Conservation (phyloP, 208 protist species). For the Wallacemonas collosoma region DNA sequence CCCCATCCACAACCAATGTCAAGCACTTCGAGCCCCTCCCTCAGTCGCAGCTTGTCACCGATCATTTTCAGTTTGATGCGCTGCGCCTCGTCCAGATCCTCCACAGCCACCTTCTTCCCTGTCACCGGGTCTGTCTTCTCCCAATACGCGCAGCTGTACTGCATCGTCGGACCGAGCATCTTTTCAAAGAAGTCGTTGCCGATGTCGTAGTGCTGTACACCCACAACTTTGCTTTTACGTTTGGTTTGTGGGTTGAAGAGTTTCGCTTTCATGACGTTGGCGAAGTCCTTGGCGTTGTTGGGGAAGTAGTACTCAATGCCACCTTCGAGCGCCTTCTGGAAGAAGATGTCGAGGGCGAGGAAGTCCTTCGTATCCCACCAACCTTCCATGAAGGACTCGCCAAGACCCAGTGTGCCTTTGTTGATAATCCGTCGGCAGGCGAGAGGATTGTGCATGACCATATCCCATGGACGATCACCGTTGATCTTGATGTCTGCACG, state of each 20-base stretch:
- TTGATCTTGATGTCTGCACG: conserved; percentile 38
- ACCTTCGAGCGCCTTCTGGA: conserved; percentile 36
- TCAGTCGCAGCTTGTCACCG: conserved; percentile 70
- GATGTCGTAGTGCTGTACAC: conserved; percentile 73
- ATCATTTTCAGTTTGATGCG: conserved; percentile 72
- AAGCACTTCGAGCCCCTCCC: conserved; percentile 62
- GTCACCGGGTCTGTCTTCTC: conserved; percentile 29
- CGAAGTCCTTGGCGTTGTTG: conserved; percentile 57
- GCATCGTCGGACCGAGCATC: conserved; percentile 72
- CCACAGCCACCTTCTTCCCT: conserved; percentile 19
- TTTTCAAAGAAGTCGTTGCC: conserved; percentile 73
- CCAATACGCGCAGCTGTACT: conserved; percentile 81
- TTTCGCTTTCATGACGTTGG: conserved; percentile 45
- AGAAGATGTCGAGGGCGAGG: conserved; percentile 47
- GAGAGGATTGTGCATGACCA: conserved; percentile 49
- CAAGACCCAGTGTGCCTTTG: conserved; percentile 56
- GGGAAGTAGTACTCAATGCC: conserved; percentile 64
- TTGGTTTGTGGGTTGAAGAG: conserved; percentile 62
- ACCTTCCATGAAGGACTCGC: conserved; percentile 62
- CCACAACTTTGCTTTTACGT: conserved; percentile 49
- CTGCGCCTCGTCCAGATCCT: conserved; percentile 74
- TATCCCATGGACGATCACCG: conserved; percentile 42
- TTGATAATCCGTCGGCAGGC: conserved; percentile 44
- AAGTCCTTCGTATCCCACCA: conserved; percentile 70
- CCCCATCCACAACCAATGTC: conserved; percentile 88